A percentile compares a stretch with the other conserved stretches of the same genome.
phyloP scores from a whole-genome alignment of 176 grass and related monocot species.

The Paspalum vaginatum region DNA sequence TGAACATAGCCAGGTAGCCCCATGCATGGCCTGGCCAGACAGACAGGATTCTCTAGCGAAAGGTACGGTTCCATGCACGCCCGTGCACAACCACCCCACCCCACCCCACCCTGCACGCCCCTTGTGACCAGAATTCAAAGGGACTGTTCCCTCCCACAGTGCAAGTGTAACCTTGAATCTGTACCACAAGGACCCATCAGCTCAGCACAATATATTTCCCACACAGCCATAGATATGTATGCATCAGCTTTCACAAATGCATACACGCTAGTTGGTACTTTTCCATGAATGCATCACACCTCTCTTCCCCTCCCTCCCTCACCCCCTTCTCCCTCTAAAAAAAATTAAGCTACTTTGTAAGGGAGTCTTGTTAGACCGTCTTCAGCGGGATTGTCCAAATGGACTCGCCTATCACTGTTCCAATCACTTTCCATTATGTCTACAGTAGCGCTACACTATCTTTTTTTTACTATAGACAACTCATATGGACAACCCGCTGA shows the following conservation, averaged over 20 bases:
- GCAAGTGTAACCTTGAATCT: constrained; percentile 45
- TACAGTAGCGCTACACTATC: too few relatives aligned
- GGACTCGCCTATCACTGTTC: too few relatives aligned
- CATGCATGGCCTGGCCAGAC: constrained; percentile 39
- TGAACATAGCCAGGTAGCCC: constrained; percentile 44
- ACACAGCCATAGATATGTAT: neutral
- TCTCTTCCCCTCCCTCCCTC: neutral
- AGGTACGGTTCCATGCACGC: constrained; percentile 67
- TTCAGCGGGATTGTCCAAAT: too few relatives aligned
- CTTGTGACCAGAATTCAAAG: constrained; percentile 73
- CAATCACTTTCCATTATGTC: too few relatives aligned
- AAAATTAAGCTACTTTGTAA: neutral
- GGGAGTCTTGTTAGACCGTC: too few relatives aligned
- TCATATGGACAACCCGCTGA: too few relatives aligned
- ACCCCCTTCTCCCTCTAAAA: neutral
- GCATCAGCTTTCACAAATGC: constrained; percentile 19
- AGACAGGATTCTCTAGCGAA: constrained; percentile 55
- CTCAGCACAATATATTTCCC: constrained; percentile 29
- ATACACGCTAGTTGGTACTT: constrained; percentile 17
- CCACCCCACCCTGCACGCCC: constrained; percentile 24
- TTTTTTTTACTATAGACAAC: too few relatives aligned
- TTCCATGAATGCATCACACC: constrained; percentile 15
- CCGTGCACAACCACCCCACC: constrained; percentile 54
- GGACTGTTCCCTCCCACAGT: constrained; percentile 56
- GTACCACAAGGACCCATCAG: constrained; percentile 47